Conservation (phyloP, 257 asterid genomes). For the Plantago ovata region DNA sequence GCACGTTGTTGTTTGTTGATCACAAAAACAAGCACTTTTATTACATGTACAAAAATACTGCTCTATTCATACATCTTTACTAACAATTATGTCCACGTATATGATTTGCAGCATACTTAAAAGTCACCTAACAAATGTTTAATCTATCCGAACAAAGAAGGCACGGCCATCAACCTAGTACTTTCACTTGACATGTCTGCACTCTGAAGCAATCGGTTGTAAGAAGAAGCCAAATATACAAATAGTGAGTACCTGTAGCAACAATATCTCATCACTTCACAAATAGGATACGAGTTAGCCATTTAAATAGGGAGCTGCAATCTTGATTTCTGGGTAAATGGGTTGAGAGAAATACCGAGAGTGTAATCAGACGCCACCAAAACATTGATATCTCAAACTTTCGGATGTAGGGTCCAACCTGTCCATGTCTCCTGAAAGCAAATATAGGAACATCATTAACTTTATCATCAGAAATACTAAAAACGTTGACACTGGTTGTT, state of each 20-base stretch:
- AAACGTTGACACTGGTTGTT: constrained; percentile 18
- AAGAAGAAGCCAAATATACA: constrained; percentile 9
- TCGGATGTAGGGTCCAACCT: constrained; percentile 33
- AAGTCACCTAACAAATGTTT: constrained; percentile 4
- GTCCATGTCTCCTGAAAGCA: constrained; percentile 37
- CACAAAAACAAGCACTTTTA: background rate
- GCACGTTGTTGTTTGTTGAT: too few relatives aligned
- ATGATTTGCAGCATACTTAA: constrained; percentile 7
- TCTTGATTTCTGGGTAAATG: background rate
- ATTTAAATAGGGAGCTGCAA: too few relatives aligned
- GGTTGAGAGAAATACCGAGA: constrained; percentile 23
- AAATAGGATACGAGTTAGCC: background rate
- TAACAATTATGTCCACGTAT: background rate
- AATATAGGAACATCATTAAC: constrained; percentile 6
- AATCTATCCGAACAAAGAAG: constrained; percentile 4
- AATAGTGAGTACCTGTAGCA: too few relatives aligned
- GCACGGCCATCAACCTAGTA: constrained; percentile 5
- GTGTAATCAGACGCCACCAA: constrained; percentile 33
- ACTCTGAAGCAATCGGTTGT: constrained; percentile 1
- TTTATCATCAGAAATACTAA: background rate
- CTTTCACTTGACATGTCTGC: constrained; percentile 4
- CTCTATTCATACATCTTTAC: constrained; percentile 5
- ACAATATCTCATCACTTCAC: background rate
- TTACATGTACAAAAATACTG: constrained; percentile 9
- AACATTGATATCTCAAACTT: constrained; percentile 32